Percentiles rank a stretch among this genome's conserved stretches.
Conservation (phyloP, 352 stramenopile species). For the Phytophthora constricta region DNA sequence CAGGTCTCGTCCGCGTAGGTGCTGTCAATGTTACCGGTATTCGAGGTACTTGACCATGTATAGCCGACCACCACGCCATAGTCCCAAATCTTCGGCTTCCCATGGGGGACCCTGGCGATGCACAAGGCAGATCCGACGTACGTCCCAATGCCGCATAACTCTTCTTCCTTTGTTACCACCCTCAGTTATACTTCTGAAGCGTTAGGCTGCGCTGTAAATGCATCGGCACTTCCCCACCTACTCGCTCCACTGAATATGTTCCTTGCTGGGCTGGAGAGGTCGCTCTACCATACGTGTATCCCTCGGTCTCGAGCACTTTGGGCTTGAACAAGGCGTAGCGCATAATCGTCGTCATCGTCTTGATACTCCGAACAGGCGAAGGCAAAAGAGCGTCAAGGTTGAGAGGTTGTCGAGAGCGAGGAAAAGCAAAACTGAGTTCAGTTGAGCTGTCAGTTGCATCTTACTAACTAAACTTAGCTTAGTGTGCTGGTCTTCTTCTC, state of each 20-base stretch:
- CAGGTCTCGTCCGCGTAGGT: not conserved
- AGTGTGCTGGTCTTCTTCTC: too few species aligned
- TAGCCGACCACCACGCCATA: constrained; percentile 18
- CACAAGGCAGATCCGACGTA: constrained; percentile 17
- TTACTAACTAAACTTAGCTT: too few species aligned
- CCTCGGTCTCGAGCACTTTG: not conserved
- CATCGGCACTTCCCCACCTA: not conserved
- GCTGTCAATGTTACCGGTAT: constrained; percentile 4
- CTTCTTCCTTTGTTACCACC: constrained; percentile 8
- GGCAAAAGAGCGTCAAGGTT: too few species aligned
- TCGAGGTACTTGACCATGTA: not conserved
- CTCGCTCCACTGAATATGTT: not conserved
- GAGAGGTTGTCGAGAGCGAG: too few species aligned
- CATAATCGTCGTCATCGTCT: too few species aligned
- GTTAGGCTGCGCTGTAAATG: not conserved
- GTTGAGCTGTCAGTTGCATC: too few species aligned
- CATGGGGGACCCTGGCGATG: constrained; percentile 1
- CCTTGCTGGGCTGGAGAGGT: not conserved
- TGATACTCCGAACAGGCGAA: too few species aligned
- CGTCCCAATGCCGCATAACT: constrained; percentile 10
- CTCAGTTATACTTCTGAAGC: not conserved
- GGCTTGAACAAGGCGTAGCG: not conserved
- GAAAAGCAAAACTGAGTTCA: too few species aligned
- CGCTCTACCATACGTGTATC: not conserved
- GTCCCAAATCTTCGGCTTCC: constrained; percentile 18